Evolutionary conservation across 441 rosid genomes (phyloP).

Genomic region (Gossypium schwendimanii): DNA sequence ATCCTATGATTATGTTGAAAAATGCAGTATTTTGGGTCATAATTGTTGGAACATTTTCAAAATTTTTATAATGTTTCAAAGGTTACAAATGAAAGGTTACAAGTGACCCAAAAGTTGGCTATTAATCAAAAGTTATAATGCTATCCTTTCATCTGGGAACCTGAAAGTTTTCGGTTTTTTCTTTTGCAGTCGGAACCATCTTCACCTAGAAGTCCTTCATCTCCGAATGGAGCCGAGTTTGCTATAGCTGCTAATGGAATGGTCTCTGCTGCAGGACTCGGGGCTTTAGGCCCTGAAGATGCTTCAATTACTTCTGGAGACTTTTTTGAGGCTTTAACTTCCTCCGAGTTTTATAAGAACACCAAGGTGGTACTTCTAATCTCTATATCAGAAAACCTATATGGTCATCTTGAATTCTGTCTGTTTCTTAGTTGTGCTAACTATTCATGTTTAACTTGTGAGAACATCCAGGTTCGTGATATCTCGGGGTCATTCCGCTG

Average conservation of each 20-base stretch:
- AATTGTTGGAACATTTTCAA: too few species aligned
- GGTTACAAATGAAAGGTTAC: too few species aligned
- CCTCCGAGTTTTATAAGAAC: conserved; percentile 76
- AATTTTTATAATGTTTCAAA: too few species aligned
- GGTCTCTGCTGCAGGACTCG: conserved; percentile 36
- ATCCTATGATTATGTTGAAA: too few species aligned
- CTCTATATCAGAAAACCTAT: neutral
- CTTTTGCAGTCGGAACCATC: conserved; percentile 77
- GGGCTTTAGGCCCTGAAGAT: conserved; percentile 57
- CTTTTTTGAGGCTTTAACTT: conserved; percentile 80
- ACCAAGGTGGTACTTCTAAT: conserved; percentile 49
- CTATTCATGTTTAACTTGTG: conserved; percentile 3
- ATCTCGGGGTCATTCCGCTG: conserved; percentile 92
- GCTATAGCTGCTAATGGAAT: conserved; percentile 50
- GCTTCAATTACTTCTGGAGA: conserved; percentile 77
- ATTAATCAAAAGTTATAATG: too few species aligned
- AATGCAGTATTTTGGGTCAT: too few species aligned
- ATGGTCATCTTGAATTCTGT: neutral
- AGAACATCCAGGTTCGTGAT: conserved; percentile 65
- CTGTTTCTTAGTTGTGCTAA: neutral
- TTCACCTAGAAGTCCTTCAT: conserved; percentile 64
- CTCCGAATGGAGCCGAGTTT: conserved; percentile 36
- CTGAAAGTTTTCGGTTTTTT: neutral
- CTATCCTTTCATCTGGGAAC: neutral
- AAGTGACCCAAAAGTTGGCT: too few species aligned